Evolutionary conservation across 345 rosid genomes (phyloP), one percentile per base, ranked within the genome.

Genomic region (Citrus maxima): DNA sequence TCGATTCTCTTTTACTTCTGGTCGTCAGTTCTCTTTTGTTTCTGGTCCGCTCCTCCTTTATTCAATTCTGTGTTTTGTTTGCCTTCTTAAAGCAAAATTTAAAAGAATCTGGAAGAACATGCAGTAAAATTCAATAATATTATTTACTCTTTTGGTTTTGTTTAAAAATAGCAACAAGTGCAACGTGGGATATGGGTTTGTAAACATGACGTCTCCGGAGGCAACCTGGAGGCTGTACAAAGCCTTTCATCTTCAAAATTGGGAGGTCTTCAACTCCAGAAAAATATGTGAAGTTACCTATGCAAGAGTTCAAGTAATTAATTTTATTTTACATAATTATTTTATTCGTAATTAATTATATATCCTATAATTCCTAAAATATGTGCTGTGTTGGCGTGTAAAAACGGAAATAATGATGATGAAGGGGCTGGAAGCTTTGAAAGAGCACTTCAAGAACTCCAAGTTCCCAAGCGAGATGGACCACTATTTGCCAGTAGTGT

Each of bases 141-240:
- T 46, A 46, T 46, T 46, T 13, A 46, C 18, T 13, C 18, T 3
- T 46, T 46, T 46, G 51, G 51, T 3, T 46, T 54, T 55, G 28
- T 76, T 67, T 56, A n/a, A 54, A 84, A 79, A 85, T n/a, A 94
- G 99, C 82, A 93, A 90, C 89, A 90, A 93, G 70, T 92, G 99
- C 86, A 96, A 93, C 80, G 92, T 96, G 80, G 99, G 99, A 73
- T 96, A 96, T 85, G 99, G 98, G 77, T 96, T 96, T 79, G 99
- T 93, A 85, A 96, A 96, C 88, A 93, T 96, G 98, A 96, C 99
- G 5, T 87, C 95, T 3, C 91, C 98, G 8, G 84, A 82, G 82
- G 99, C 94, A 6, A 87, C 97, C 40, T 71, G 74, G 88, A 87
- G 98, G 80, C 88, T 96, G 3, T 90, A 91, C 90, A 90, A 92